These are phyloP conservation scores for Fusarium protoensiforme DNA, from an alignment of 2,329 filamentous ascomycete species.

Conservation along the genomic window DNA sequence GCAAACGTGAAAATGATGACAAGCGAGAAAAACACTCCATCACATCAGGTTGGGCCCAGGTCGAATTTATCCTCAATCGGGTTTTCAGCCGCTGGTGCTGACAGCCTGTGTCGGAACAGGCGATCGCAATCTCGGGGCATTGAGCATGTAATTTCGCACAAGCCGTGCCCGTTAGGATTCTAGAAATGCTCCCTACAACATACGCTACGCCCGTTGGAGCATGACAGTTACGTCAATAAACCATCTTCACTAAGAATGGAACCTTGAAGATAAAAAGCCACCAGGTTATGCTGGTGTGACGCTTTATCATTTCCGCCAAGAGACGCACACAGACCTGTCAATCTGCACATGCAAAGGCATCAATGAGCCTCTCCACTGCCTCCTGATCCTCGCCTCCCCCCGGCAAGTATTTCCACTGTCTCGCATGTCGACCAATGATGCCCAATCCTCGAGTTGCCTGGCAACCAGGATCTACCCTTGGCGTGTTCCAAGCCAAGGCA, in stretches of 20 bases:
- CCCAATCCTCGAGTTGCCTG: conserved; percentile 17
- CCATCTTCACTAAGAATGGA: not conserved
- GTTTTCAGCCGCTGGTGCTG: not conserved
- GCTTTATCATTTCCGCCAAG: not conserved
- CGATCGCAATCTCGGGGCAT: conserved; percentile 10
- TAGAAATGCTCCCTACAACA: not conserved
- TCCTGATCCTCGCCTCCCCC: not conserved
- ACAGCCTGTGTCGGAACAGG: not conserved
- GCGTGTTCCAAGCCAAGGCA: conserved; percentile 12
- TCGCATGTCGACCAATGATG: conserved; percentile 9
- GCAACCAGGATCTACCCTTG: conserved; percentile 24
- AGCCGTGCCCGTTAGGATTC: not conserved
- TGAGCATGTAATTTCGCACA: not conserved
- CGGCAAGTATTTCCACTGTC: not conserved
- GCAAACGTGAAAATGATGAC: not conserved
- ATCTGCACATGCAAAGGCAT: not conserved
- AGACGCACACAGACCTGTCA: not conserved
- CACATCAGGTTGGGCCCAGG: not conserved
- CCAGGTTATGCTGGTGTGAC: not conserved
- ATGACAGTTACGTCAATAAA: not conserved
- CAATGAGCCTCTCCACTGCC: not conserved
- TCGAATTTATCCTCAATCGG: not conserved
- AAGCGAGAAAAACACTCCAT: not conserved
- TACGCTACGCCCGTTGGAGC: not conserved
- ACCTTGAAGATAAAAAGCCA: not conserved